phyloP scores from a whole-genome alignment of 805 yeast genomes.

The Sungouiozyma ichnusensis region DNA sequence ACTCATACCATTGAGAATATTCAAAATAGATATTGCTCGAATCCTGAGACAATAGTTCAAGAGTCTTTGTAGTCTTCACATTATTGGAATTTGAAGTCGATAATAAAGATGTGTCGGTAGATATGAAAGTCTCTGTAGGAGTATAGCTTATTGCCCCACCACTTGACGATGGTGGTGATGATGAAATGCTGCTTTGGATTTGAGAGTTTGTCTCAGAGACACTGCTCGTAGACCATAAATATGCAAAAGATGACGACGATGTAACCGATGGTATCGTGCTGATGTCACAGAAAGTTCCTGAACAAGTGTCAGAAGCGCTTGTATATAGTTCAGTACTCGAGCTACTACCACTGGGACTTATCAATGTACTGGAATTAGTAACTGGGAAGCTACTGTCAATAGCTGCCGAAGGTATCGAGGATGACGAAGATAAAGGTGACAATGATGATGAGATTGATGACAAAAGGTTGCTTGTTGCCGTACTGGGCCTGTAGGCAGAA shows the following conservation, averaged over 20 bases:
- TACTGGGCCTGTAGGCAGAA: neutral
- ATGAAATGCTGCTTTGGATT: too few relatives aligned
- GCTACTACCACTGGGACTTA: neutral
- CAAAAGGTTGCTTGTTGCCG: neutral
- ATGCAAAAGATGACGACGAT: too few relatives aligned
- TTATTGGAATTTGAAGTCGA: neutral
- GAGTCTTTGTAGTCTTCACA: neutral
- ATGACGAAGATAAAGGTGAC: constrained; percentile 1
- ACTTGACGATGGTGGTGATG: neutral
- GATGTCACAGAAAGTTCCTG: neutral
- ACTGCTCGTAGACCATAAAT: too few relatives aligned
- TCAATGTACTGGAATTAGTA: neutral
- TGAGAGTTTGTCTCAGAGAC: too few relatives aligned
- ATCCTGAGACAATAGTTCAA: neutral
- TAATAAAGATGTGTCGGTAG: neutral
- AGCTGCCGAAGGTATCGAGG: constrained; percentile 1
- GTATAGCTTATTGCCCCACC: neutral
- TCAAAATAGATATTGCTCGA: neutral
- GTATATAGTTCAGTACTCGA: too few relatives aligned
- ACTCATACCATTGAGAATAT: constrained; percentile 14
- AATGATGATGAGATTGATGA: neutral
- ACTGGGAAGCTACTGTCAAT: neutral
- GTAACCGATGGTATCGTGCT: neutral
- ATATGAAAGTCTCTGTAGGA: neutral
- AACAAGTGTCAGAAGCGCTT: too few relatives aligned